Conservation (phyloP, 2,329 filamentous ascomycete genomes). For the Penicillium sp. region DNA sequence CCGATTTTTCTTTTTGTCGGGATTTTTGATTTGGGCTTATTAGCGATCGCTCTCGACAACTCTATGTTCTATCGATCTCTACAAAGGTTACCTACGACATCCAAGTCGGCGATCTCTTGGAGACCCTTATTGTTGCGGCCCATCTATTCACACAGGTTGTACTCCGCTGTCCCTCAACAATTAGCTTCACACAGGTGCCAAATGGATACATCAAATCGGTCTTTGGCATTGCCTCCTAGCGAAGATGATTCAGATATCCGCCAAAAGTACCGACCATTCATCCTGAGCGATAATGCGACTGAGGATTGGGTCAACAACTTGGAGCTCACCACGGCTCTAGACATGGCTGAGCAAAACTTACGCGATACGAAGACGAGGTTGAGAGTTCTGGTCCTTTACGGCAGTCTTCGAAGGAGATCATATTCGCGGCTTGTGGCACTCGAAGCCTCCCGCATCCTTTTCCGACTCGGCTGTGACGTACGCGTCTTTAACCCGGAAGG, state of each 20-base stretch:
- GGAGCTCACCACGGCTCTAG: slow-evolving; percentile 54
- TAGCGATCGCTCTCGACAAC: background rate
- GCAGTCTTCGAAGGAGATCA: slow-evolving; percentile 57
- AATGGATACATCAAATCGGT: background rate
- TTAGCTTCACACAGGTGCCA: background rate
- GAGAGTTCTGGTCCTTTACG: slow-evolving; percentile 60
- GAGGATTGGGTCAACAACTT: slow-evolving; percentile 58
- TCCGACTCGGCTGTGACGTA: slow-evolving; percentile 64
- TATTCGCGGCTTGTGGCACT: slow-evolving; percentile 61
- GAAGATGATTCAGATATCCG: slow-evolving; percentile 52
- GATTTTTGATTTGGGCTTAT: too few relatives aligned
- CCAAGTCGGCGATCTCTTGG: background rate
- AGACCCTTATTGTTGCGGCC: background rate
- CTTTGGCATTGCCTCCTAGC: slow-evolving; percentile 43
- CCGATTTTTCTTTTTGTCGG: too few relatives aligned
- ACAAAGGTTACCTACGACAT: background rate
- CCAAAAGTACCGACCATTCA: slow-evolving; percentile 56
- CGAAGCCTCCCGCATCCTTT: slow-evolving; percentile 60
- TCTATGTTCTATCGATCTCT: background rate
- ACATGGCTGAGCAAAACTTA: slow-evolving; percentile 52
- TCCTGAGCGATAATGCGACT: slow-evolving; percentile 42
- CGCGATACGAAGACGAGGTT: slow-evolving; percentile 42
- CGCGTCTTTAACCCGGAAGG: slow-evolving; percentile 59
- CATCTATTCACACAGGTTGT: slow-evolving; percentile 1
- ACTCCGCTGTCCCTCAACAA: slow-evolving; percentile 1